Percentiles rank a stretch among this genome's conserved stretches.
phyloP scores from a whole-genome alignment of 306 rosid species.

The Dryas alaskensis region DNA sequence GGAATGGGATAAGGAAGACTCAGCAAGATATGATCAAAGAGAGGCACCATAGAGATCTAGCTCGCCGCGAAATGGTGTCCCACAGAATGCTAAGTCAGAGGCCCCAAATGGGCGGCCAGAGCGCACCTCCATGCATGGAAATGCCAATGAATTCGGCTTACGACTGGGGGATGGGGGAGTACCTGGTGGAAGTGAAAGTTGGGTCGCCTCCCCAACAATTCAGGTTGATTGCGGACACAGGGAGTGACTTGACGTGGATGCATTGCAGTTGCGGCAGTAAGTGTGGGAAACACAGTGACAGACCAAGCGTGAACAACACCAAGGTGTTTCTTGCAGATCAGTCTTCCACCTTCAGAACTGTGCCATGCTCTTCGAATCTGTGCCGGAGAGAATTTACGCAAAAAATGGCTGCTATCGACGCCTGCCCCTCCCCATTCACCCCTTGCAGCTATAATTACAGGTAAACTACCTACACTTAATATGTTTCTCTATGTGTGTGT shows the following conservation, averaged over 20 bases:
- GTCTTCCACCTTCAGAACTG: conserved; percentile 40
- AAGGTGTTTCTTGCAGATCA: conserved; percentile 44
- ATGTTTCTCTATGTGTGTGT: too few species aligned
- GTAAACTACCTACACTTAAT: conserved; percentile 24
- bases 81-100: neutral
- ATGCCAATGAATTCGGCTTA: conserved; percentile 51
- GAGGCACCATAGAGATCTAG: conserved; percentile 34
- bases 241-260: conserved; percentile 78
- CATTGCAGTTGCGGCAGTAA: conserved; percentile 35
- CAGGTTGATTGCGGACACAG: conserved; percentile 66
- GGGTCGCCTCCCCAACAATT: conserved; percentile 63
- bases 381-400: conserved; percentile 42
- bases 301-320: neutral
- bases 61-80: conserved; percentile 29
- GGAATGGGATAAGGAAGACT: neutral
- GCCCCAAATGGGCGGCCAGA: conserved; percentile 20
- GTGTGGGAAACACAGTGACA: neutral
- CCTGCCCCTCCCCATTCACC: conserved; percentile 44
- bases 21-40: conserved; percentile 27
- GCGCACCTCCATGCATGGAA: conserved; percentile 12
- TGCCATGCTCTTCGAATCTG: conserved; percentile 42
- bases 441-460: conserved; percentile 69
- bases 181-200: conserved; percentile 52
- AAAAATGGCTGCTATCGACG: conserved; percentile 30
- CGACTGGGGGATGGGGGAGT: conserved; percentile 55